phyloP scores from a whole-genome alignment of 257 asterid species.

The Nicotiana otophora region DNA sequence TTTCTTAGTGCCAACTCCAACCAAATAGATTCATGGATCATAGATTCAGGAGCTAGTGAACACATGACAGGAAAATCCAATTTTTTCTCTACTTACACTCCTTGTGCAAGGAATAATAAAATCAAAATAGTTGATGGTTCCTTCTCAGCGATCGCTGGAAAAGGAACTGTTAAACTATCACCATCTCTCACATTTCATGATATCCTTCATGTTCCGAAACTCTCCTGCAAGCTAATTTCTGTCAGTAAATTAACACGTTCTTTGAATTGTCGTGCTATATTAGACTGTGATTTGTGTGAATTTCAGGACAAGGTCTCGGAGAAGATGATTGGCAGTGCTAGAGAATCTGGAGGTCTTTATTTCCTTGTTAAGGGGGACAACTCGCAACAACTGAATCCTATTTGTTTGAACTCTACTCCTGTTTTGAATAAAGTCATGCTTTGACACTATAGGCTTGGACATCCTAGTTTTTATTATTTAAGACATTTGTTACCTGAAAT shows the following conservation, averaged over 20 bases:
- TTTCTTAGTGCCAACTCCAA: neutral
- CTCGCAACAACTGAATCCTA: neutral
- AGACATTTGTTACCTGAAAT: too few species aligned
- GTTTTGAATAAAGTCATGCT: neutral
- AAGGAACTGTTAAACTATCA: neutral
- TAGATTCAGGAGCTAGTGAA: too few species aligned
- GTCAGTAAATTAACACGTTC: neutral
- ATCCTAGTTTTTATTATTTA: too few species aligned
- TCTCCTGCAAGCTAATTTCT: conserved; percentile 5
- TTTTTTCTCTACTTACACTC: too few species aligned
- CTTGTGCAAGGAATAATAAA: neutral
- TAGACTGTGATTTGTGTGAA: too few species aligned
- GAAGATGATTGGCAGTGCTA: conserved; percentile 14
- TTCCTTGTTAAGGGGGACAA: neutral
- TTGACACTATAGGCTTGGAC: too few species aligned
- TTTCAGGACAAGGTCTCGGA: neutral
- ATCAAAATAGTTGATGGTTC: neutral
- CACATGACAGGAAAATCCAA: too few species aligned
- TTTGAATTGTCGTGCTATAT: neutral
- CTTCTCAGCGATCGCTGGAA: neutral
- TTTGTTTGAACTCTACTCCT: neutral
- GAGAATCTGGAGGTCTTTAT: neutral
- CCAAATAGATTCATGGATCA: neutral
- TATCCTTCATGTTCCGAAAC: neutral
- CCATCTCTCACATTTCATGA: neutral